Percentiles rank a stretch among this genome's conserved stretches.
Conservation (phyloP, 139 green algal genomes). For the Chlorella sp. region DNA sequence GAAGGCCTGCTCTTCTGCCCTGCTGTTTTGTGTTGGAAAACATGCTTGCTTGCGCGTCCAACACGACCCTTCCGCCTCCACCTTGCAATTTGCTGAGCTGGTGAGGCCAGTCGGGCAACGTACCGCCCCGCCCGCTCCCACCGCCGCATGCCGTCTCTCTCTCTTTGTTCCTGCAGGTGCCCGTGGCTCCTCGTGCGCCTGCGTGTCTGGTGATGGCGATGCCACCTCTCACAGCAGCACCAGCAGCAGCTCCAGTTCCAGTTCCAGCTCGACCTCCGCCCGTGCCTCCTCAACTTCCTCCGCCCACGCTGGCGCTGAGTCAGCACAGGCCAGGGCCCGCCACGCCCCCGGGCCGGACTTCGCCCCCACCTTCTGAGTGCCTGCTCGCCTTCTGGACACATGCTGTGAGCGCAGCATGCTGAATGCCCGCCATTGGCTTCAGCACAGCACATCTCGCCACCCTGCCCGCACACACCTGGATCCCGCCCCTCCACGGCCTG, state of each 20-base stretch:
- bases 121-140: background rate
- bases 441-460: no score
- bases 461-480: background rate
- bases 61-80: background rate
- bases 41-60: background rate
- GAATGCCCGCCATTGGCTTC: background rate
- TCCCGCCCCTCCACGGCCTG: no score
- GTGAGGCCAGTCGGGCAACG: no score
- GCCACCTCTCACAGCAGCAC: background rate
- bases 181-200: slow-evolving; percentile 6
- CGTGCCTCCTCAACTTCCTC: background rate
- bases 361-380: background rate
- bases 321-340: background rate
- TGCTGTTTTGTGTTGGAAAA: background rate
- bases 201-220: background rate
- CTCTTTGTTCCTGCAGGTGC: background rate
- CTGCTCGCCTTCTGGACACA: background rate
- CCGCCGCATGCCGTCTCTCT: background rate
- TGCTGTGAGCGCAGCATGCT: background rate
- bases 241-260: background rate
- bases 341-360: no score
- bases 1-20: no score
- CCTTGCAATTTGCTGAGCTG: background rate
- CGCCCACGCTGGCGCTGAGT: background rate
- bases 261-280: background rate